Base-by-base conservation (phyloP, 225 moss, liverwort and hornwort species). In the Pseudoscleropodium purum region DNA sequence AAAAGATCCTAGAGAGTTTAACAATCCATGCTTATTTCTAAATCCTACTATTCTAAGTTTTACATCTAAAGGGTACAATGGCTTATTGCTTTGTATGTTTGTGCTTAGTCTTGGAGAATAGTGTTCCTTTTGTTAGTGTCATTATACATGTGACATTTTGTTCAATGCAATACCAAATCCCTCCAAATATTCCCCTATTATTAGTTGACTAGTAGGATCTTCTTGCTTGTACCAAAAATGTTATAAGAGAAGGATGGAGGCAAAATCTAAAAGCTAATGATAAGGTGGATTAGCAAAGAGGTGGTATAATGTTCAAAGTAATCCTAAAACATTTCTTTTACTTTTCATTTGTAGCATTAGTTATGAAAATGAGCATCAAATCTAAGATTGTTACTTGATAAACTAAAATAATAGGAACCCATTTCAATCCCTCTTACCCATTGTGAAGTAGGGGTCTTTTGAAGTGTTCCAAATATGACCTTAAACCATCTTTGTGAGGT, bases 151-250 rank as follows among this genome's bases (percentile, higher is more conserved):
- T 18, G 10, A 30, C 6, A 45, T 47, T 74, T 18, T 18, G 3
- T 73, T 43, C 0, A 70, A 0, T 15, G 16, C 45, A 6, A 74
- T 0, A 6, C 0, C 3, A 74, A 74, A 6, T 75, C 2, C 11
- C 2, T 47, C 11, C 4, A 6, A 75, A 18, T 47, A 6, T 75
- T 75, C 10, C 0, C 31, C 18, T 47, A 45, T 29, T 4, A 74
- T 30, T 47, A 45, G 10, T 27, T 73, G 3, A 43, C 10, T 45
- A 74, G 10, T 1, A 43, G 26, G 2, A 15, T 9, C 13, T 74
- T 74, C 10, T 4, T 6, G 2, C 0, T 30, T 4, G 1, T 47
- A 2, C 18, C 9, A 74, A 45, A 59, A 41, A 25, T 18, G 43
- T 6, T 3, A 9, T 45, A 10, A 27, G 0, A 72, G 1, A 41